A percentile compares a stretch with the other conserved stretches of the same genome.
Evolutionary conservation across 768 basidiomycete genomes (phyloP).

Genomic region (Lyophyllum decastes): DNA sequence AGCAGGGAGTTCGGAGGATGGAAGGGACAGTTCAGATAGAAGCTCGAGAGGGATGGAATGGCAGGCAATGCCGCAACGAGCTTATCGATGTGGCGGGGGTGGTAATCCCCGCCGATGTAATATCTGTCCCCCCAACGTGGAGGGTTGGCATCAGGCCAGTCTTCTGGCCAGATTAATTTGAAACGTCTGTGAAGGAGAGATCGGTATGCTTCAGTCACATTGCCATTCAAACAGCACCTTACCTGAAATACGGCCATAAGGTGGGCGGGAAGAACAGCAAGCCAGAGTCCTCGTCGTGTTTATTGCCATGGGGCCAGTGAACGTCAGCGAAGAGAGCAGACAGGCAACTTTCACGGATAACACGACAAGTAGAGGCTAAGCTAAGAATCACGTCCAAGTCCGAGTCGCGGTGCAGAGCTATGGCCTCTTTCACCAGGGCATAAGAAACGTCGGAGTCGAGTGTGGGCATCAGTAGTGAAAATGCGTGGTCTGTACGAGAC

Average conservation of each 20-base stretch:
- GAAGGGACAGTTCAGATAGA: slow-evolving; percentile 41
- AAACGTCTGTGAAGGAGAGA: slow-evolving; percentile 29
- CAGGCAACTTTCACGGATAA: slow-evolving; percentile 26
- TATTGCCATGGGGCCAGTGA: slow-evolving; percentile 40
- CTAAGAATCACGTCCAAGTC: slow-evolving; percentile 21
- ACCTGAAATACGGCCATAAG: slow-evolving; percentile 40
- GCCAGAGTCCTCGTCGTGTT: slow-evolving; percentile 34
- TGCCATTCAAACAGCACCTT: slow-evolving; percentile 9
- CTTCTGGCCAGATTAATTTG: slow-evolving; percentile 42
- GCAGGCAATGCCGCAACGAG: slow-evolving; percentile 37
- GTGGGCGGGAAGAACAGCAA: slow-evolving; percentile 40
- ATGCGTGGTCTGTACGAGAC: neutral
- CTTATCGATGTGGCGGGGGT: slow-evolving; percentile 36
- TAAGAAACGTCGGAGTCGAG: slow-evolving; percentile 25
- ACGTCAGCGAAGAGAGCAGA: slow-evolving; percentile 35
- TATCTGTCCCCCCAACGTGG: slow-evolving; percentile 40
- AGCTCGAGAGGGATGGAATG: slow-evolving; percentile 33
- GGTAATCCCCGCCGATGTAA: slow-evolving; percentile 33
- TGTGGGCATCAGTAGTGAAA: slow-evolving; percentile 12
- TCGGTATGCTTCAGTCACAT: neutral
- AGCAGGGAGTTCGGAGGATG: slow-evolving; percentile 37
- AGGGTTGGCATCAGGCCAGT: slow-evolving; percentile 42
- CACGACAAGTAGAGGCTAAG: slow-evolving; percentile 27
- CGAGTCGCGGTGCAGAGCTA: slow-evolving; percentile 13
- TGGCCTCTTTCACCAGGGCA: slow-evolving; percentile 23